Conservation (phyloP, 148 eudicot genomes). For the Arbutus unedo region DNA sequence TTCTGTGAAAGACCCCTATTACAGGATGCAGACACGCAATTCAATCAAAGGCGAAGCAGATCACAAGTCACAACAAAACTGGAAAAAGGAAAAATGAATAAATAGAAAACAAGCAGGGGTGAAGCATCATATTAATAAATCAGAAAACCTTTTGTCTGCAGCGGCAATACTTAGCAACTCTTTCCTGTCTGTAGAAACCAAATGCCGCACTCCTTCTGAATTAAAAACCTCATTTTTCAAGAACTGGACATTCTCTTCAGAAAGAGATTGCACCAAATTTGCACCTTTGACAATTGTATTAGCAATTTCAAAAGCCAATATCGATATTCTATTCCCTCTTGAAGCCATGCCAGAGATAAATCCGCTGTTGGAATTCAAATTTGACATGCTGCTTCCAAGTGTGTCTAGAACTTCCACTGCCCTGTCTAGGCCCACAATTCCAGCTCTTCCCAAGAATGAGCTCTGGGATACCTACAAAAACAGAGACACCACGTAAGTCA, state of each 20-base stretch:
- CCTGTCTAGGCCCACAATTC: constrained; percentile 70
- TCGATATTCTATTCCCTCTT: constrained; percentile 67
- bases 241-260: constrained; percentile 54
- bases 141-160: constrained; percentile 73
- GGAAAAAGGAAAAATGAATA: not conserved
- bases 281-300: constrained; percentile 79
- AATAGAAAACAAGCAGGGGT: not conserved
- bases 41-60: not conserved
- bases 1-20: not conserved
- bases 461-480: constrained; percentile 47
- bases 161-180: constrained; percentile 75
- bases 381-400: constrained; percentile 85
- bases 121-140: not conserved
- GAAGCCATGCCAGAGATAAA: constrained; percentile 63
- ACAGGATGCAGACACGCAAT: not conserved
- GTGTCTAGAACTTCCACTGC: constrained; percentile 91
- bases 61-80: not conserved
- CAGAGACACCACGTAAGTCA: constrained; percentile 6
- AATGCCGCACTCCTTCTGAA: constrained; percentile 66
- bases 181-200: constrained; percentile 72
- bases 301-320: constrained; percentile 93
- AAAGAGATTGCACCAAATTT: constrained; percentile 69
- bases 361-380: constrained; percentile 64
- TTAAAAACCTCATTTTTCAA: constrained; percentile 62
- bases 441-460: constrained; percentile 83